Percentiles rank a stretch among this genome's conserved stretches.
These are phyloP conservation scores for Geotrichum australiense DNA, from an alignment of 1,139 yeast genomes.

Conservation along the genomic window DNA sequence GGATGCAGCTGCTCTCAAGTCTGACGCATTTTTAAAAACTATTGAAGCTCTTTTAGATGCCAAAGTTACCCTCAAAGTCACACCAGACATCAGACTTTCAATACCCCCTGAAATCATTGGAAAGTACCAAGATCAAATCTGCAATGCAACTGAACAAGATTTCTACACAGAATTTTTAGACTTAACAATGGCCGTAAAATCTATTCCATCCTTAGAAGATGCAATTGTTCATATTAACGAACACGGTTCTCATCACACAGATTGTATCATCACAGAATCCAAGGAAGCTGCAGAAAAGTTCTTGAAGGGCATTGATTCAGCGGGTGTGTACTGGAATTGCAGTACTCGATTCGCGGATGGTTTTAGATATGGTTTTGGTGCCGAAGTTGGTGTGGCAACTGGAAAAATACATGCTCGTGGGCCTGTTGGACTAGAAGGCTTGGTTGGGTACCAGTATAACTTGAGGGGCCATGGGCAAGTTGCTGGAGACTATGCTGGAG, in stretches of 20 bases:
- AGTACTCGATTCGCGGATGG: slow-evolving; percentile 98
- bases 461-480: slow-evolving; percentile 87
- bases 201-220: slow-evolving; percentile 50
- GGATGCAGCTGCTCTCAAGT: slow-evolving; percentile 45
- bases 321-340: slow-evolving; percentile 98
- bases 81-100: slow-evolving; percentile 43
- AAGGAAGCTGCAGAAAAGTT: slow-evolving; percentile 65
- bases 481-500: slow-evolving; percentile 86
- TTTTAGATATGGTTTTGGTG: slow-evolving; percentile 94
- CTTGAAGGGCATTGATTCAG: slow-evolving; percentile 81
- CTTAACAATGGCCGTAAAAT: slow-evolving; percentile 68
- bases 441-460: slow-evolving; percentile 92
- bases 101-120: slow-evolving; percentile 21
- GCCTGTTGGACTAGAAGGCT: slow-evolving; percentile 96
- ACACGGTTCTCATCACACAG: slow-evolving; percentile 96
- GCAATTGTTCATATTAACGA: slow-evolving; percentile 80
- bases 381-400: slow-evolving; percentile 97
- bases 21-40: slow-evolving; percentile 39
- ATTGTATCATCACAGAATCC: slow-evolving; percentile 75
- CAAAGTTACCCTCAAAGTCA: slow-evolving; percentile 67
- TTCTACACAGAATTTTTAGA: slow-evolving; percentile 81
- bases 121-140: slow-evolving; percentile 33
- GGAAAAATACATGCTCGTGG: slow-evolving; percentile 97
- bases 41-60: slow-evolving; percentile 47
- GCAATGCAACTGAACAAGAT: slow-evolving; percentile 49